Conservation (phyloP, 129 eudicot genomes). For the Chrysanthemum makinoi region DNA sequence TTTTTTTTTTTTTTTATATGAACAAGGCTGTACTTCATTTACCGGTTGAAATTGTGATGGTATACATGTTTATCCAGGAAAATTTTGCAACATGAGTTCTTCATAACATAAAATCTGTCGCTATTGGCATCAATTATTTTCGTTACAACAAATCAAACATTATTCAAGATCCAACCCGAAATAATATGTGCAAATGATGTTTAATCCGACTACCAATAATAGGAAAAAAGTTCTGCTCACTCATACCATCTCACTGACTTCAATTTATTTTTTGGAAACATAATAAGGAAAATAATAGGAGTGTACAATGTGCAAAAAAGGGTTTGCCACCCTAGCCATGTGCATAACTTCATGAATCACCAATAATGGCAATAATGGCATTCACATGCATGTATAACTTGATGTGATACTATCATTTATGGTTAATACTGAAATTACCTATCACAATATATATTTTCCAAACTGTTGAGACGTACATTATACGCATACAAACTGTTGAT, state of each 20-base stretch:
- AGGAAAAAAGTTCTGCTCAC: too few species aligned
- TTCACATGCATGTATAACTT: slow-evolving; percentile 38
- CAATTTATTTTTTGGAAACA: background rate
- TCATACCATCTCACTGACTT: background rate
- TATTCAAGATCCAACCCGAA: too few species aligned
- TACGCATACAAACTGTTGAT: background rate
- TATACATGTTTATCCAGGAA: too few species aligned
- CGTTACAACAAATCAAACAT: too few species aligned
- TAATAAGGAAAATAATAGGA: slow-evolving; percentile 9
- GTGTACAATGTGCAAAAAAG: slow-evolving; percentile 31
- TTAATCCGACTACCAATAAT: too few species aligned
- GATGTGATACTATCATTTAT: slow-evolving; percentile 35
- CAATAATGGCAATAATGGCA: slow-evolving; percentile 32
- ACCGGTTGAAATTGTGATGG: too few species aligned
- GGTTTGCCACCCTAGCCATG: slow-evolving; percentile 44
- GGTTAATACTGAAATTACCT: slow-evolving; percentile 10
- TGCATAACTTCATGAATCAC: slow-evolving; percentile 32
- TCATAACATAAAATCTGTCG: too few species aligned
- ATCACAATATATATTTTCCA: background rate
- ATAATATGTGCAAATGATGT: too few species aligned
- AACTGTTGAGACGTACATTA: slow-evolving; percentile 9
- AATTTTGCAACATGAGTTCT: too few species aligned
- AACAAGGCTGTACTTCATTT: too few species aligned
- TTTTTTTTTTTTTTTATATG: too few species aligned
- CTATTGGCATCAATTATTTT: too few species aligned